Percentiles rank a stretch among this genome's conserved stretches.
phyloP scores from a whole-genome alignment of 768 basidiomycete species.

The Cystofilobasidium capitatum region DNA sequence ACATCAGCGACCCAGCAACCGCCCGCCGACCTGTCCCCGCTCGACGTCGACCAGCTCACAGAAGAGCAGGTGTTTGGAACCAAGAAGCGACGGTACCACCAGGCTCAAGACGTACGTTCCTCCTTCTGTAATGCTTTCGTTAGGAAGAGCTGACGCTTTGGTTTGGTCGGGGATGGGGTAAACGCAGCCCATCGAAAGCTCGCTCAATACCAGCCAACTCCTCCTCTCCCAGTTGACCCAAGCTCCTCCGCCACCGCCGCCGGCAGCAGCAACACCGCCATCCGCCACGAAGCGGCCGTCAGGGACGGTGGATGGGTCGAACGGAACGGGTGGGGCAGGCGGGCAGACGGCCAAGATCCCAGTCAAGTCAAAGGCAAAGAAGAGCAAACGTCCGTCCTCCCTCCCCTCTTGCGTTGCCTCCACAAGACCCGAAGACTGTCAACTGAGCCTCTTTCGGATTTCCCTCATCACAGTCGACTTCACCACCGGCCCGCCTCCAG shows the following conservation, averaged over 20 bases:
- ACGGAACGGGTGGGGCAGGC: neutral
- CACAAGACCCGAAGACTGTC: neutral
- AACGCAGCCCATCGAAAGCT: constrained; percentile 5
- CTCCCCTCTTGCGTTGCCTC: neutral
- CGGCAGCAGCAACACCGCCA: neutral
- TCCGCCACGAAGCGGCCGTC: neutral
- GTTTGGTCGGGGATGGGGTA: neutral
- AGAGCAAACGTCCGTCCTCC: neutral
- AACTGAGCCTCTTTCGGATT: neutral
- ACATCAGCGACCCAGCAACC: neutral
- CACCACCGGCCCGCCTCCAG: neutral
- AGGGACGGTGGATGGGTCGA: neutral
- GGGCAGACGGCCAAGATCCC: neutral
- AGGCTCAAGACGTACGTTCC: neutral
- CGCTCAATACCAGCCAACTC: neutral
- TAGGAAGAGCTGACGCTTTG: neutral
- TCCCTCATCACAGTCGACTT: constrained; percentile 1
- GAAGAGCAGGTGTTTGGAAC: constrained; percentile 4
- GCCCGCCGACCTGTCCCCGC: neutral
- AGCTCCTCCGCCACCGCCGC: neutral
- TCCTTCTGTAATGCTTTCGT: neutral
- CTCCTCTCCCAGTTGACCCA: neutral
- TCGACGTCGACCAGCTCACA: neutral
- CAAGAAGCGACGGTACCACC: neutral
- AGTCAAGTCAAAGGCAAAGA: neutral